A percentile compares a stretch with the other conserved stretches of the same genome.
Conservation (phyloP, 768 basidiomycete genomes). For the Boletus pseudo-olivaceus region DNA sequence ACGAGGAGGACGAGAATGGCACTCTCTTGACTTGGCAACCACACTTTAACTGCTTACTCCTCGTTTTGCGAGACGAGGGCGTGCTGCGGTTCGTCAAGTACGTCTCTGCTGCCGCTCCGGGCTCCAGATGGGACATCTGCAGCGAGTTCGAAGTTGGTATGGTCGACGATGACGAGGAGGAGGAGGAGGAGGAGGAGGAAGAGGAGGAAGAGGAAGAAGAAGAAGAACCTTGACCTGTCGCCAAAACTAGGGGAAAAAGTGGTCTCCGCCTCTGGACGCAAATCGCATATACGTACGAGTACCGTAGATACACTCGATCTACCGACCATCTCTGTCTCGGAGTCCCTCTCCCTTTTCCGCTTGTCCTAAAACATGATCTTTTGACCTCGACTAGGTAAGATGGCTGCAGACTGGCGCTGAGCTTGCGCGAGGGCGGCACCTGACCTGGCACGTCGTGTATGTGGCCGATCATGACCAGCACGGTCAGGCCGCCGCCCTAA, state of each 20-base stretch:
- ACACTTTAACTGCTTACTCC: slow-evolving; percentile 82
- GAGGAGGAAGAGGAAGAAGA: slow-evolving; percentile 38
- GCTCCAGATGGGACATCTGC: slow-evolving; percentile 91
- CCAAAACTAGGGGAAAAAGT: background rate
- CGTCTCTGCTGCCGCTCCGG: slow-evolving; percentile 81
- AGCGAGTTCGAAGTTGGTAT: slow-evolving; percentile 91
- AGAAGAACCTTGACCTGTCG: slow-evolving; percentile 9
- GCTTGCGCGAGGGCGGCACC: slow-evolving; percentile 80
- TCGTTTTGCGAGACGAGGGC: slow-evolving; percentile 88
- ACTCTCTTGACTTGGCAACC: slow-evolving; percentile 86
- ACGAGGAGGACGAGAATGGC: slow-evolving; percentile 56
- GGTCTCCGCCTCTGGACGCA: background rate
- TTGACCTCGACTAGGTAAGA: slow-evolving; percentile 60
- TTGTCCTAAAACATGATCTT: slow-evolving; percentile 62
- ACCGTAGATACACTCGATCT: background rate
- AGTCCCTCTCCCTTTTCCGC: background rate
- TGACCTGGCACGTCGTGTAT: slow-evolving; percentile 54
- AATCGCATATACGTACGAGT: background rate
- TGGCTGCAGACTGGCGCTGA: slow-evolving; percentile 71
- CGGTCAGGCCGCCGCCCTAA: slow-evolving; percentile 7
- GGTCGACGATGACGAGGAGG: slow-evolving; percentile 52
- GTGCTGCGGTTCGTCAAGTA: slow-evolving; percentile 97
- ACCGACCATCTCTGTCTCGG: background rate
- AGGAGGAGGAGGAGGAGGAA: slow-evolving; percentile 27
- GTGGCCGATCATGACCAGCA: slow-evolving; percentile 9